Base-by-base conservation (phyloP, 2,329 filamentous ascomycete genomes). In the Lasiodiplodia hormozganensis region DNA sequence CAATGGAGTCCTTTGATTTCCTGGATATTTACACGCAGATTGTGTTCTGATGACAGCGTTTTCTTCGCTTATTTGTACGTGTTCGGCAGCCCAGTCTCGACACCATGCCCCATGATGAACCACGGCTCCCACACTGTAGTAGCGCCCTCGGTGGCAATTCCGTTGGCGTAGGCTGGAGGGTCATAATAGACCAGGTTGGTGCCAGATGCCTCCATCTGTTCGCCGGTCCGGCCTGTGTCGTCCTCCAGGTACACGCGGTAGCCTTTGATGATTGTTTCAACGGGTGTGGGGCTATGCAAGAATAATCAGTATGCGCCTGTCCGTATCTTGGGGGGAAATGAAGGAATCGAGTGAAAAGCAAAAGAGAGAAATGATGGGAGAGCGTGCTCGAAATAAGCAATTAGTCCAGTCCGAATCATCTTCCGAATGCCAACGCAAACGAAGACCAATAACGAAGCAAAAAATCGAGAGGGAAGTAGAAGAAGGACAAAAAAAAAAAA, bases 121-220 rank as follows among this genome's bases (percentile, higher is more conserved):
- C 84, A 72, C 14, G 83, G 83, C 58, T 85, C 84, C 81, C 82
- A 85, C 1, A 85, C 82, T 0, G 81, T 82, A 2, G 79, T 76
- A 0, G 81, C 79, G 21, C 82, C 76, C 71, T 78, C 77, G 1
- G 82, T 83, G 18, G 79, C 74, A 18, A 66, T 72, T 0, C 83
- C 83, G 70, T 85, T 85, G 16, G 76, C 76, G 23, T 77, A 75
- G 52, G 77, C 75, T 11, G 81, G 78, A 52, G 75, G 69, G 3
- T 76, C 73, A 49, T 82, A 76, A 70, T 77, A 78, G 53, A 82
- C 76, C 34, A 79, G 74, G 54, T 82, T 79, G 21, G 84, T 78
- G 1, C 75, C 80, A 0, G 82, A 83, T 58, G 80, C 81, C 70
- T 86, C 84, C 12, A 85, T 72, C 1, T 80, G 75, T 65, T 84